phyloP scores from a whole-genome alignment of 2,329 filamentous ascomycete genomes.

The Colletotrichum tanaceti region DNA sequence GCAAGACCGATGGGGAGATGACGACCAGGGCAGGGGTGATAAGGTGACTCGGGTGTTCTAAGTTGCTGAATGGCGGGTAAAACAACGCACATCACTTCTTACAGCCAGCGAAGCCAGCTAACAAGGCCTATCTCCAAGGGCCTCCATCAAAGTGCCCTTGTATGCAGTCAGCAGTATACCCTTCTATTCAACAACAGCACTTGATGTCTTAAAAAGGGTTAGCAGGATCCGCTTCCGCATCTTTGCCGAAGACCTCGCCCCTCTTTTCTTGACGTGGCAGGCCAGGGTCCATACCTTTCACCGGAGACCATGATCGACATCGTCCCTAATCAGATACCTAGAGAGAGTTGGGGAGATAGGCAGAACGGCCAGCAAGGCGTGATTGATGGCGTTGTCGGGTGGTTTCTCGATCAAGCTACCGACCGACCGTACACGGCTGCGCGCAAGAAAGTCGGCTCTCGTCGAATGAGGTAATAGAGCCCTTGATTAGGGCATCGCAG shows the following conservation, averaged over 20 bases:
- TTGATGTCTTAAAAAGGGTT: conserved; percentile 21
- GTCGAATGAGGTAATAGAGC: conserved; percentile 2
- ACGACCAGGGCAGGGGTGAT: conserved; percentile 20
- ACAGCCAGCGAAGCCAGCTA: no score
- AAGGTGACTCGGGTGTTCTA: neutral
- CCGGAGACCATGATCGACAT: conserved; percentile 31
- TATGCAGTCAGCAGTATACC: no score
- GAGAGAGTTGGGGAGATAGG: neutral
- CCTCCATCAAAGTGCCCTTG: no score
- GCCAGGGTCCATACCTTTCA: conserved; percentile 37
- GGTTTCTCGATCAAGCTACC: conserved; percentile 16
- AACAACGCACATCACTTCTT: no score
- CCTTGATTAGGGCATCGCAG: neutral
- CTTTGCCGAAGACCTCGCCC: conserved; percentile 7
- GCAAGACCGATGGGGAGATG: conserved; percentile 44
- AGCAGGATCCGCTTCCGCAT: conserved; percentile 19
- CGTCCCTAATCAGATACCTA: neutral
- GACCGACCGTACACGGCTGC: neutral
- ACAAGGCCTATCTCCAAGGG: no score
- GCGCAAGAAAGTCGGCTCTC: no score
- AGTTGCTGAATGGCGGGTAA: no score
- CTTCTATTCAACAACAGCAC: neutral
- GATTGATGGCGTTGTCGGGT: neutral
- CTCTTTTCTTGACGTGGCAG: conserved; percentile 37
- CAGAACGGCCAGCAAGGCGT: conserved; percentile 8